These are phyloP conservation scores for Camelina neglecta DNA, from an alignment of 345 rosid genomes.

Conservation along the genomic window DNA sequence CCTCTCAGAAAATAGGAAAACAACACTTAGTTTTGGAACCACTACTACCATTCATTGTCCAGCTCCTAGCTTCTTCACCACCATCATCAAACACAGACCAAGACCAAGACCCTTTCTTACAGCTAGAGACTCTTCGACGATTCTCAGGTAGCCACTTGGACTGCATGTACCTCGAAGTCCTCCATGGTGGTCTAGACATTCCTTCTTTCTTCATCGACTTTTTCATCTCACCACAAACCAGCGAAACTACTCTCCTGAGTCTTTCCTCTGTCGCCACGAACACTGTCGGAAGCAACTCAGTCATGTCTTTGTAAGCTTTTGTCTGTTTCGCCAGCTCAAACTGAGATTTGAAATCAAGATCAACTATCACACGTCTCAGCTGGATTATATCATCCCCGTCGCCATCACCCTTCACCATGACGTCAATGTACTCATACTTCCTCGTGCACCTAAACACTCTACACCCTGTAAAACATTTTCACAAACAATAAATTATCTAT, in stretches of 20 bases:
- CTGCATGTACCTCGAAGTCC: slow-evolving; percentile 56
- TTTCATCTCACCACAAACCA: slow-evolving; percentile 55
- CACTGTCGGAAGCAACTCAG: slow-evolving; percentile 45
- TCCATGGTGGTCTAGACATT: slow-evolving; percentile 61
- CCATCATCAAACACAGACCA: slow-evolving; percentile 30
- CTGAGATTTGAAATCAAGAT: slow-evolving; percentile 60
- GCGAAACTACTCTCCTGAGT: slow-evolving; percentile 45
- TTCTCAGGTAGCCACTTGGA: slow-evolving; percentile 60
- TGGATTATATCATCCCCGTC: slow-evolving; percentile 27
- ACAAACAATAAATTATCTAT: neutral
- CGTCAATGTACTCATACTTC: slow-evolving; percentile 55
- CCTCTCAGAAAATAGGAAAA: slow-evolving; percentile 49
- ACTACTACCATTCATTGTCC: slow-evolving; percentile 6
- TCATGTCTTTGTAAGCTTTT: slow-evolving; percentile 46
- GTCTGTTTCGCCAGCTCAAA: slow-evolving; percentile 59
- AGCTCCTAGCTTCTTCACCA: neutral
- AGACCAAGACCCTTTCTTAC: slow-evolving; percentile 27
- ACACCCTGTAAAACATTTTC: slow-evolving; percentile 30
- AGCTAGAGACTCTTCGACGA: slow-evolving; percentile 43
- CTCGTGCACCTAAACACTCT: slow-evolving; percentile 45
- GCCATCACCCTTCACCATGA: slow-evolving; percentile 30
- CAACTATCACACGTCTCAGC: slow-evolving; percentile 52
- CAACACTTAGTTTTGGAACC: slow-evolving; percentile 34
- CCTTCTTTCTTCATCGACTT: slow-evolving; percentile 52
- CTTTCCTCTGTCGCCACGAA: slow-evolving; percentile 56